Conservation (phyloP, 2,329 filamentous ascomycete genomes). For the Fusarium drepaniforme region DNA sequence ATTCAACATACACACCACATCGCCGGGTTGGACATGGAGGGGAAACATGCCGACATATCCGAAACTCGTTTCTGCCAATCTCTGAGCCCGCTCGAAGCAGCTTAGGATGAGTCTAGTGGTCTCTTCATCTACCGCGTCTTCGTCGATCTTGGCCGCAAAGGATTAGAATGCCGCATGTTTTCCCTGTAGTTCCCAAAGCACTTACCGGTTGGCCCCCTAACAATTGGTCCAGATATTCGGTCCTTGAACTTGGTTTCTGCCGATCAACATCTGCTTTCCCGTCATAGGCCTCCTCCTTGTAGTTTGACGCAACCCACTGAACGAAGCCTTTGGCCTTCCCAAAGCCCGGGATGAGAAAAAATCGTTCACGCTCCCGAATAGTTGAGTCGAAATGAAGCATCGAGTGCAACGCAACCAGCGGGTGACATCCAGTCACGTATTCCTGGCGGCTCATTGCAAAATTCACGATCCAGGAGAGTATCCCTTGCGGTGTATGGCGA, state of each 20-base stretch:
- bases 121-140: not conserved
- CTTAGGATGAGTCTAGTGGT: not conserved
- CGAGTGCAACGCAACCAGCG: not conserved
- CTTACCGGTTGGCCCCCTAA: not conserved
- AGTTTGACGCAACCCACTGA: not conserved
- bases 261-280: not conserved
- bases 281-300: not conserved
- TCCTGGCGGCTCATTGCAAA: not conserved
- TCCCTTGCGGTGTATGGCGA: not conserved
- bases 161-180: not conserved
- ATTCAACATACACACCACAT: conserved; percentile 1
- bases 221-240: not conserved
- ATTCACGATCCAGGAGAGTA: not conserved
- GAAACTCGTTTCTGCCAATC: conserved; percentile 4
- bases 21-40: not conserved
- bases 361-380: not conserved
- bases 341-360: not conserved
- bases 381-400: not conserved
- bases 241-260: not conserved
- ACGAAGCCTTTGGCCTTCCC: not conserved
- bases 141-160: not conserved
- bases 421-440: conserved; percentile 12
- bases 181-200: not conserved
- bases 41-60: conserved; percentile 9
- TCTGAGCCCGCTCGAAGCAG: not conserved